A percentile compares a stretch with the other conserved stretches of the same genome.
These are phyloP conservation scores for Fusarium cyanostomum DNA, from an alignment of 2,329 filamentous ascomycete species.

Conservation along the genomic window DNA sequence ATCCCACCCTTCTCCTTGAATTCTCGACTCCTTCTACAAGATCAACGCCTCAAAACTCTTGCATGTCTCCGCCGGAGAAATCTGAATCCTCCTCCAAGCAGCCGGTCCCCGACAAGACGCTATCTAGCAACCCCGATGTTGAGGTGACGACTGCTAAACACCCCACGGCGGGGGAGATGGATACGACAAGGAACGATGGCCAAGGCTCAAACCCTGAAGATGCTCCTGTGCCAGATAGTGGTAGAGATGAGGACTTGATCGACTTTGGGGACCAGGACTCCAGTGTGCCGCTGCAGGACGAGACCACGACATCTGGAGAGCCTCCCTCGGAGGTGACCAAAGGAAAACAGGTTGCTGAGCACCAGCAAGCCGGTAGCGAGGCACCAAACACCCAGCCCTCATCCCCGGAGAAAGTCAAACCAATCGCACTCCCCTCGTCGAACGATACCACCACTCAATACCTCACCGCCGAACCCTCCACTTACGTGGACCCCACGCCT, in stretches of 20 bases:
- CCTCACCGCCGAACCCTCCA: conserved; percentile 58
- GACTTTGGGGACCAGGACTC: conserved; percentile 32
- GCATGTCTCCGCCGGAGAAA: conserved; percentile 51
- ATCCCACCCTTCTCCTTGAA: conserved; percentile 18
- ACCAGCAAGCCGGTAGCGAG: conserved; percentile 21
- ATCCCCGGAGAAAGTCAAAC: conserved; percentile 61
- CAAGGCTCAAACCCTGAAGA: conserved; percentile 4
- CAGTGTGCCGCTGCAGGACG: conserved; percentile 4
- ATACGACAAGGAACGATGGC: conserved; percentile 1
- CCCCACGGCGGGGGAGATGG: conserved; percentile 25
- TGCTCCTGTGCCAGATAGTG: neutral
- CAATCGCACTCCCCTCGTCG: conserved; percentile 51
- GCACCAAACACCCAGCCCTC: conserved; percentile 52
- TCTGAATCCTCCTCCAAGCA: conserved; percentile 42
- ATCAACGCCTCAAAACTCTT: conserved; percentile 33
- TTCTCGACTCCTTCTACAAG: neutral
- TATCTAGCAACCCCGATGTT: conserved; percentile 41
- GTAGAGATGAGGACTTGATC: conserved; percentile 31
- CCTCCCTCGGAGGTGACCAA: conserved; percentile 28
- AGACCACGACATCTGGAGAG: conserved; percentile 8
- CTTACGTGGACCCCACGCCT: conserved; percentile 67
- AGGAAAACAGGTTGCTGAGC: conserved; percentile 39
- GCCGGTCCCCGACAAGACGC: conserved; percentile 43
- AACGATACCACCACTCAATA: conserved; percentile 52
- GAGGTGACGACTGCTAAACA: conserved; percentile 40